Evolutionary conservation across 2,329 filamentous ascomycete genomes (phyloP), one percentile per base, ranked within the genome.

Genomic region (Tothia fuscella): DNA sequence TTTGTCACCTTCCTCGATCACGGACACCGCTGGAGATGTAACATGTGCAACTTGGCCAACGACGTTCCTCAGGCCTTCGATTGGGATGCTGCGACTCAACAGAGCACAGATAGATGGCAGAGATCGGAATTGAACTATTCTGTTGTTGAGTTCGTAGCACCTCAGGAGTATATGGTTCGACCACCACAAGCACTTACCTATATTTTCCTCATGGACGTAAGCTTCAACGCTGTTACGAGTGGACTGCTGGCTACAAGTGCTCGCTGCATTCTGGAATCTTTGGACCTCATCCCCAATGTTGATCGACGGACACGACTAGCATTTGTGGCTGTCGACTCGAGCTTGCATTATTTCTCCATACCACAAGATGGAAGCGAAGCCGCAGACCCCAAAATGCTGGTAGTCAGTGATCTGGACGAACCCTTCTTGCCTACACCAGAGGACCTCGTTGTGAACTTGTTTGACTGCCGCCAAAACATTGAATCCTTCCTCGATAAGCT

Each of bases 31-130:
- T 98, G 91, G 91, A 81, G 89, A 56, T 98, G 91, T 68, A 98
- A 98, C 66, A 95, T 98, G 88, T 98, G 91, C 64, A 96, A 94
- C 62, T 71, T 98, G 49, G 95, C 88, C 52, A 98, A 98, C 59
- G 91, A 98, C 53, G 89, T 96, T 29, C 91, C 91, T n/a, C 91
- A 98, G 63, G 88, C 88, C 28, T 98, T 98, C 51, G 91, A 98
- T 60, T 98, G 91, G 91, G 91, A 98, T 63, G 80, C 86, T 25
- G 81, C 85, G 33, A 72, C 87, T 42, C 89, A 96, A 63, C 88
- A 93, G 68, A 82, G 78, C 40, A 80, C 93, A 38, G 89, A 98
- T 59, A 72, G 91, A 56, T 93, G 91, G 82, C 80, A 93, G 60
- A 74, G 91, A 52, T 75, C 86, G 29, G 91, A 98, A 59, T 71